Base-by-base conservation (phyloP, 352 stramenopile species). In the Pythium monospermum region DNA sequence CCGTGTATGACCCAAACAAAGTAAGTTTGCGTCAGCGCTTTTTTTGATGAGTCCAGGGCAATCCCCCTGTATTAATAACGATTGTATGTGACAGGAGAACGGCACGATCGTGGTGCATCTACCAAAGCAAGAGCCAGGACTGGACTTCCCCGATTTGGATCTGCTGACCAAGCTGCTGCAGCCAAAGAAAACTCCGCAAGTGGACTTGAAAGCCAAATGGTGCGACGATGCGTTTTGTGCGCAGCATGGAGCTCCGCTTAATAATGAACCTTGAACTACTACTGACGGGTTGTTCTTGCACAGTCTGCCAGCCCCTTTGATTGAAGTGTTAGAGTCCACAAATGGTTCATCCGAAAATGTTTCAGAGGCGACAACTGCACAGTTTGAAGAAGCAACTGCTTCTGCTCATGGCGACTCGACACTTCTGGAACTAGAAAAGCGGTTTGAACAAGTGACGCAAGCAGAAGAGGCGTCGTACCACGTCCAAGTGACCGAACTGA, bases 21-120 rank as follows among this genome's bases (percentile, higher is more conserved):
- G 85, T 94, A 36, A 39, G 27, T 13, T 18, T 4, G 1, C 30
- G 22, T 2, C 2, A 15, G 41, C 33, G n/a, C 8, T 18, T 36
- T 12, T 18, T 23, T 25, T 32, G 11, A 12, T 3, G 19, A n/a
- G 3, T 41, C 19, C 21, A 45, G 3, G 7, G 19, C 22, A 30
- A 1, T 10, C 11, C 4, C 8, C 25, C 27, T 8, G n/a, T 13
- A 35, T 13, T 22, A 13, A 13, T 15, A 6, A 16, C 12, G 12
- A 19, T 19, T 38, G 19, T 6, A 32, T 32, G 11, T 41, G 22
- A 21, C 42, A 97, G 75, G 83, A 97, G 0, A 83, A 98, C 45
- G 94, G 94, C 8, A 98, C 87, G 19, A 96, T 98, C 37, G 79
- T 85, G 32, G 77, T 97, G 43, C 84, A 97, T 59, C 33, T 98